phyloP scores from a whole-genome alignment of 179 eudicot genomes.

The Camellia oleifera region DNA sequence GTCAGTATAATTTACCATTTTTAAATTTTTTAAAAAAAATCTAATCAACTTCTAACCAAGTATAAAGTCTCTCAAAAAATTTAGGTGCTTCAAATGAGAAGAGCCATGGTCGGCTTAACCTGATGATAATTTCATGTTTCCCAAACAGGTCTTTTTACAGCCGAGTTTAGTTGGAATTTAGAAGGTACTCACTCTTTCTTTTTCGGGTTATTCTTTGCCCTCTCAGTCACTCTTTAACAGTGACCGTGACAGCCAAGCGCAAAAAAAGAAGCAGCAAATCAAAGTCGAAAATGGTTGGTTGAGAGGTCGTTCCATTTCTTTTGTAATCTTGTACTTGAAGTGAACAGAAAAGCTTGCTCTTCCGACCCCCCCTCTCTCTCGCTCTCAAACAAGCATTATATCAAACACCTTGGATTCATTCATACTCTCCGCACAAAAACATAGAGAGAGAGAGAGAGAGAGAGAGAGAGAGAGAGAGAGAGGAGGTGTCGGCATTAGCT shows the following conservation, averaged over 20 bases:
- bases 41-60: too few relatives aligned
- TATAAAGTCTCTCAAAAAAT: too few relatives aligned
- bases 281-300: neutral
- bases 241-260: slow-evolving; percentile 7
- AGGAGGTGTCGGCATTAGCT: slow-evolving; percentile 9
- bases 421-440: neutral
- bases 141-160: neutral
- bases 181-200: neutral
- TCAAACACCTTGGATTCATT: neutral
- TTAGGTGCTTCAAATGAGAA: too few relatives aligned
- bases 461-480: neutral
- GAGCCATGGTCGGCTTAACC: too few relatives aligned
- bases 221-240: neutral
- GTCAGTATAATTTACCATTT: too few relatives aligned
- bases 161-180: neutral
- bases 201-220: slow-evolving; percentile 9
- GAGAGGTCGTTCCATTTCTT: slow-evolving; percentile 5
- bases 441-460: neutral
- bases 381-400: neutral
- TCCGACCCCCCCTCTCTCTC: neutral
- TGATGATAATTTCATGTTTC: too few relatives aligned
- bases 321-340: slow-evolving; percentile 3
- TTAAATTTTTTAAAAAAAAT: too few relatives aligned
- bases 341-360: neutral
- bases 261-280: too few relatives aligned